Conservation (phyloP, 495 filamentous ascomycete species). For the Venustampulla echinocandica region DNA sequence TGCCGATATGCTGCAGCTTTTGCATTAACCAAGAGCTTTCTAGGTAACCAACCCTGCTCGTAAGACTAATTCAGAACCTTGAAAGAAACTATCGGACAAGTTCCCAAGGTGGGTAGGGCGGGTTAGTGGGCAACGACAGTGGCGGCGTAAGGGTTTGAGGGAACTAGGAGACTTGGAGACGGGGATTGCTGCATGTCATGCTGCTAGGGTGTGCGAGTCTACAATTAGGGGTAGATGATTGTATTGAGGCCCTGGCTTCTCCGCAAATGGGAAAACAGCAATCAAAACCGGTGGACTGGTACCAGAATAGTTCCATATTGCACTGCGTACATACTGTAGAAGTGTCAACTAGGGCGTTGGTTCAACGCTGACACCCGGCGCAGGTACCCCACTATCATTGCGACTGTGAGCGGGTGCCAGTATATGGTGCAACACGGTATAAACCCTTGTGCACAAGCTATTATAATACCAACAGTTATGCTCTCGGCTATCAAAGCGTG, state of each 20-base stretch:
- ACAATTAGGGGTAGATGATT: neutral
- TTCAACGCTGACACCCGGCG: neutral
- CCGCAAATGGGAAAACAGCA: neutral
- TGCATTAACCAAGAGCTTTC: neutral
- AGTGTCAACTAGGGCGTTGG: neutral
- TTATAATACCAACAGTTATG: too few species aligned
- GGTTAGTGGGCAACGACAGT: neutral
- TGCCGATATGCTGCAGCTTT: neutral
- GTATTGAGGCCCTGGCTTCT: neutral
- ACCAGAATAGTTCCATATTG: slow-evolving; percentile 1
- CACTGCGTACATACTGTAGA: neutral
- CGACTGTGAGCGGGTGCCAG: too few species aligned
- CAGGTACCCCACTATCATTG: neutral
- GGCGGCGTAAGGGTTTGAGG: neutral
- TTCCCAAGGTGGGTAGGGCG: neutral
- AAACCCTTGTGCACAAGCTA: too few species aligned
- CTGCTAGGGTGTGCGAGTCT: neutral
- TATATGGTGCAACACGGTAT: too few species aligned
- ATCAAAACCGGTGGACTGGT: neutral
- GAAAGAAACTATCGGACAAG: neutral
- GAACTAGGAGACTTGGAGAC: neutral
- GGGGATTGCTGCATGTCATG: neutral
- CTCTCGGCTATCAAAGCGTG: too few species aligned
- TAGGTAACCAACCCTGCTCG: neutral
- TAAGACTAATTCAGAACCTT: neutral